Evolutionary conservation across 768 basidiomycete species (phyloP), one percentile per base, ranked within the genome.

Genomic region (Trametes cinnabarina): DNA sequence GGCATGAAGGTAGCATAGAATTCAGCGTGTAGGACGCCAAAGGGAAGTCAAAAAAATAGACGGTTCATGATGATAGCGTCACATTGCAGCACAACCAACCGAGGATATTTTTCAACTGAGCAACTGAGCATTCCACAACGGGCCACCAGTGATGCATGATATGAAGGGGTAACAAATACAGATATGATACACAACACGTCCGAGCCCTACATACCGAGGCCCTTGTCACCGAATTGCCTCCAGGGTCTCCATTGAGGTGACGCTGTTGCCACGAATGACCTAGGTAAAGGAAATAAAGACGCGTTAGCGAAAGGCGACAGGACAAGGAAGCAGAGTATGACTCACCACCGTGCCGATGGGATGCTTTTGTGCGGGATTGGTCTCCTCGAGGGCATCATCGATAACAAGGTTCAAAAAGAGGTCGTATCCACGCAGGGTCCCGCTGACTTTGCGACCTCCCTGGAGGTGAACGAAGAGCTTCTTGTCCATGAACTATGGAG

Each of bases 321-420:
- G 40, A 54, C 42, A 46, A 7, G 37, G 23, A 23, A 2, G 5
- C 17, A 32, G 28, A 39, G 41, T 30, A 17, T 2, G 12, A 81
- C 92, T 67, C 71, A 98, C 96, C 50, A 97, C 89, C 50, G 92
- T 95, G 23, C 95, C 95, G 65, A 94, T 88, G 23, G 90, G 87
- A 66, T 90, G 86, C 71, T 93, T 94, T 76, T 94, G 89, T 4
- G 89, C 94, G 14, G 91, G 88, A 4, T 84, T 86, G 0, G 87
- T 85, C 77, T 98, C 97, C 74, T 99, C 97, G 66, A 88, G 72
- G 10, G 93, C 92, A 69, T 98, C 92, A 72, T 98, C 97, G 72
- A 99, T 86, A 64, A 98, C 97, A 37, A 99, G 82, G 74, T 99
- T 99, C 71, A 99, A 78, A 80, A 99, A 99, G 63, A 99, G 88